Percentiles rank a stretch among this genome's conserved stretches.
These are phyloP conservation scores for Acacia concinna DNA, from an alignment of 331 rosid species.

Conservation along the genomic window DNA sequence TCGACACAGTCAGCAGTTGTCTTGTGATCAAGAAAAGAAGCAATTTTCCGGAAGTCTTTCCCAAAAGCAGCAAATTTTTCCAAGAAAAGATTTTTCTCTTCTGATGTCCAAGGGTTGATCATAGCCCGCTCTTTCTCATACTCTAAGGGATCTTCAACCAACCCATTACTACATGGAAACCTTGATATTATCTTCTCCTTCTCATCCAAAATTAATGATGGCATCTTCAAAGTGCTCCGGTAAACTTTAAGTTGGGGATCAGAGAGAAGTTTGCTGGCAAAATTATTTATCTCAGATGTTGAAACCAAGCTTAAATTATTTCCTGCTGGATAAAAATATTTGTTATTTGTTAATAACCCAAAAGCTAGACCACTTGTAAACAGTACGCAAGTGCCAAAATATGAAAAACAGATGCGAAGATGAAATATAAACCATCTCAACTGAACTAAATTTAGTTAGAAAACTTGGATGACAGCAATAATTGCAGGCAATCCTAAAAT, in stretches of 20 bases:
- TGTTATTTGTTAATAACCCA: background rate
- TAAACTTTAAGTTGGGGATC: conserved; percentile 57
- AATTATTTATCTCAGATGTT: conserved; percentile 54
- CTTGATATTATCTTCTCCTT: conserved; percentile 63
- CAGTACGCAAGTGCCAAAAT: background rate
- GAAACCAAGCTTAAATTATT: conserved; percentile 59
- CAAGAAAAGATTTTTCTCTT: conserved; percentile 65
- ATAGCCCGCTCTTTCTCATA: conserved; percentile 77
- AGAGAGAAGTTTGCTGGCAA: conserved; percentile 63
- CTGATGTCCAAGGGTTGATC: conserved; percentile 87
- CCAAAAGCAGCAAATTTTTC: conserved; percentile 67
- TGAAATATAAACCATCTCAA: background rate
- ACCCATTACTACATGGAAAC: conserved; percentile 76
- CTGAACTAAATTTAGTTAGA: background rate
- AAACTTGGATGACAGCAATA: background rate
- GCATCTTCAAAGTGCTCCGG: conserved; percentile 80
- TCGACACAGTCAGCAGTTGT: conserved; percentile 96
- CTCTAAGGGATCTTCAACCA: conserved; percentile 85
- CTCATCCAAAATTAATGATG: conserved; percentile 76
- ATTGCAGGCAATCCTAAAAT: background rate
- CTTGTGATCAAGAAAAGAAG: conserved; percentile 84
- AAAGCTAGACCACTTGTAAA: background rate
- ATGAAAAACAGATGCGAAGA: background rate
- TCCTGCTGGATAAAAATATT: conserved; percentile 46
- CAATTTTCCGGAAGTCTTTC: conserved; percentile 79